Evolutionary conservation across 257 asterid genomes (phyloP).

Genomic region (Paraleonurus japonicus): DNA sequence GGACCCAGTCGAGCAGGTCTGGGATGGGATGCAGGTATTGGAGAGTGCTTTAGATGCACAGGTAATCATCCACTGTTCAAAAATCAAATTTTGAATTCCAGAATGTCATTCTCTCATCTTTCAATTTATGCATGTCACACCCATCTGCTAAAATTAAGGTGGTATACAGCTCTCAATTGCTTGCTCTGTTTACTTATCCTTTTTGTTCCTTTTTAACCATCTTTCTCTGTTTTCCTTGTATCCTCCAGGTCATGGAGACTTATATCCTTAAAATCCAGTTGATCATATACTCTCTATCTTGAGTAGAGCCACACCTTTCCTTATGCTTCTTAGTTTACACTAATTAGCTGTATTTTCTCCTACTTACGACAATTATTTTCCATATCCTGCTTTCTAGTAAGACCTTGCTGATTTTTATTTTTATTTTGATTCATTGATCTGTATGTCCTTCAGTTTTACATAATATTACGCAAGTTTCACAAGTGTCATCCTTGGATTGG

Average conservation of each 20-base stretch:
- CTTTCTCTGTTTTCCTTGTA: not conserved
- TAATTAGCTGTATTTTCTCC: conserved; percentile 3
- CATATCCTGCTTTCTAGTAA: conserved; percentile 1
- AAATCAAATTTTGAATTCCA: conserved; percentile 15
- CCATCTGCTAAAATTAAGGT: conserved; percentile 8
- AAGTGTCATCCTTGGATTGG: not conserved
- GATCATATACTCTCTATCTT: not conserved
- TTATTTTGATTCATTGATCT: conserved; percentile 9
- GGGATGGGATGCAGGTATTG: conserved; percentile 50
- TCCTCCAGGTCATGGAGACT: conserved; percentile 7
- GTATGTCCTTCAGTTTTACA: not conserved
- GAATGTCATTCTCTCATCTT: not conserved
- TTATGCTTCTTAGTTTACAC: conserved; percentile 1
- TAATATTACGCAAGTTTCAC: not conserved
- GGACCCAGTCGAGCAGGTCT: no score
- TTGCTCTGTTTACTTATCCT: conserved; percentile 2
- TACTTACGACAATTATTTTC: not conserved
- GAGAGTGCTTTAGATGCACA: conserved; percentile 94
- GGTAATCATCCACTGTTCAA: conserved; percentile 44
- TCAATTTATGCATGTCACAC: conserved; percentile 13
- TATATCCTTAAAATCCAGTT: not conserved
- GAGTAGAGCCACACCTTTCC: not conserved
- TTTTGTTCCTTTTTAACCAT: not conserved
- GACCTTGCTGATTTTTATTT: conserved; percentile 6
- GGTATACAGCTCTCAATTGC: not conserved